Percentiles rank a stretch among this genome's conserved stretches.
Conservation (phyloP, 2,329 filamentous ascomycete species). For the Onygena corvina region DNA sequence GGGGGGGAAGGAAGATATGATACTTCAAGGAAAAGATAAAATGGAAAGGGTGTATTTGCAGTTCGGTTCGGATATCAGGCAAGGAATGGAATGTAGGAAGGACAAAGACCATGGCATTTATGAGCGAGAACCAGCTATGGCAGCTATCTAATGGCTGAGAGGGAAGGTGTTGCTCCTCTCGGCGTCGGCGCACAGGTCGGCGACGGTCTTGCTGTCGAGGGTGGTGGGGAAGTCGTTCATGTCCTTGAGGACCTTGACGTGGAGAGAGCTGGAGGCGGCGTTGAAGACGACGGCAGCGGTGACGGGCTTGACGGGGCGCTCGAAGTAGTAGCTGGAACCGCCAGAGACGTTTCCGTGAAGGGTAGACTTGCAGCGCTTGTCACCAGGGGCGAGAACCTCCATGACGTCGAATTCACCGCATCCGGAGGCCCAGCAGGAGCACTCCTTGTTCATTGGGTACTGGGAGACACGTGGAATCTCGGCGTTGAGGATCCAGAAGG, state of each 20-base stretch:
- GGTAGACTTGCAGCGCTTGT: constrained; percentile 56
- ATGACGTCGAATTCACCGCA: constrained; percentile 69
- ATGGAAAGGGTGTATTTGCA: not conserved
- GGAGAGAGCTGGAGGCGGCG: constrained; percentile 39
- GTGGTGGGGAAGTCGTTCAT: constrained; percentile 17
- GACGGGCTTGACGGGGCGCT: constrained; percentile 49
- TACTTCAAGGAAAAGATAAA: not conserved
- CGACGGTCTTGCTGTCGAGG: constrained; percentile 11
- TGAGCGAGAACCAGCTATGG: not conserved
- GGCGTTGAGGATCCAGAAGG: constrained; percentile 64
- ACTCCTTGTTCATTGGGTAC: constrained; percentile 46
- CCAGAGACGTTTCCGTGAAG: constrained; percentile 48
- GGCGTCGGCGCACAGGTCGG: constrained; percentile 9
- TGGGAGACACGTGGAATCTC: constrained; percentile 58
- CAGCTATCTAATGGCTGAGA: constrained; percentile 9
- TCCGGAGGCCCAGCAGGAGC: constrained; percentile 58
- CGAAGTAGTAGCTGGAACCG: constrained; percentile 60
- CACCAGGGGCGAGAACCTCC: constrained; percentile 55
- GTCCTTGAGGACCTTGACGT: constrained; percentile 44
- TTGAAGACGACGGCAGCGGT: constrained; percentile 55
- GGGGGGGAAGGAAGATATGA: not conserved
- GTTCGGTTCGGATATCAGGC: not conserved
- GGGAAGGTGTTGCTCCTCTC: constrained; percentile 13
- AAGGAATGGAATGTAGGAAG: not conserved
- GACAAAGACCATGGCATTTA: not conserved